These are phyloP conservation scores for Metarhizium guizhouense DNA, from an alignment of 2,329 filamentous ascomycete species.

Conservation along the genomic window DNA sequence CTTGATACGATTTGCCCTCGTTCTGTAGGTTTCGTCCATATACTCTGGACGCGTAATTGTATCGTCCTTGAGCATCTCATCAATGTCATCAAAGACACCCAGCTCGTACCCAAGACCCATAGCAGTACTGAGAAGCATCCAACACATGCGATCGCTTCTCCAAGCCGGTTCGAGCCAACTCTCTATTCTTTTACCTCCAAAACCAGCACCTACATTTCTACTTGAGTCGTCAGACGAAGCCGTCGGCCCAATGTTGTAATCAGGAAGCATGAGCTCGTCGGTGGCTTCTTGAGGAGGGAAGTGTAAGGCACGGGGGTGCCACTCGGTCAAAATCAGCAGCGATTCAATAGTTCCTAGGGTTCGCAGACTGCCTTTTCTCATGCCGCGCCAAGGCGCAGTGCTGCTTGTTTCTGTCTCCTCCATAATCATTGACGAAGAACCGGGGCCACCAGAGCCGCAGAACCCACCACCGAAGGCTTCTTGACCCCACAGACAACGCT, in stretches of 20 bases:
- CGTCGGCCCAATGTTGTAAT: slow-evolving; percentile 39
- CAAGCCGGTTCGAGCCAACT: slow-evolving; percentile 96
- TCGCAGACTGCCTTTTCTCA: slow-evolving; percentile 70
- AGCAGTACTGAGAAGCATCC: slow-evolving; percentile 91
- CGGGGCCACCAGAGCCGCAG: slow-evolving; percentile 58
- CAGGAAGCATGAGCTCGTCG: slow-evolving; percentile 58
- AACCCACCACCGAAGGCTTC: slow-evolving; percentile 90
- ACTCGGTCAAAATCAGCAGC: slow-evolving; percentile 87
- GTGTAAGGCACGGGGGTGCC: slow-evolving; percentile 90
- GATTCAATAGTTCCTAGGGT: slow-evolving; percentile 93
- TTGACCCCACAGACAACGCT: slow-evolving; percentile 89
- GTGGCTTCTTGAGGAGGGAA: slow-evolving; percentile 77
- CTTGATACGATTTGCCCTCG: slow-evolving; percentile 73
- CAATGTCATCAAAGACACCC: slow-evolving; percentile 88
- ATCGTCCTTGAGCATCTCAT: slow-evolving; percentile 54
- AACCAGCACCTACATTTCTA: slow-evolving; percentile 37
- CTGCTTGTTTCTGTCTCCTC: slow-evolving; percentile 55
- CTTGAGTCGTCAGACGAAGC: slow-evolving; percentile 27
- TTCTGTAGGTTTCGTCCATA: slow-evolving; percentile 67
- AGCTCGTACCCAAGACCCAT: slow-evolving; percentile 88
- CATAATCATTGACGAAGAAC: slow-evolving; percentile 25
- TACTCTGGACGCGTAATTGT: slow-evolving; percentile 55
- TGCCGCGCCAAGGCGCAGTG: slow-evolving; percentile 59
- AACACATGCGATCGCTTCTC: slow-evolving; percentile 91
- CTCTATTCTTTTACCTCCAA: slow-evolving; percentile 78